Base-by-base conservation (phyloP, 495 filamentous ascomycete genomes). In the Trichoderma orchidacearum region DNA sequence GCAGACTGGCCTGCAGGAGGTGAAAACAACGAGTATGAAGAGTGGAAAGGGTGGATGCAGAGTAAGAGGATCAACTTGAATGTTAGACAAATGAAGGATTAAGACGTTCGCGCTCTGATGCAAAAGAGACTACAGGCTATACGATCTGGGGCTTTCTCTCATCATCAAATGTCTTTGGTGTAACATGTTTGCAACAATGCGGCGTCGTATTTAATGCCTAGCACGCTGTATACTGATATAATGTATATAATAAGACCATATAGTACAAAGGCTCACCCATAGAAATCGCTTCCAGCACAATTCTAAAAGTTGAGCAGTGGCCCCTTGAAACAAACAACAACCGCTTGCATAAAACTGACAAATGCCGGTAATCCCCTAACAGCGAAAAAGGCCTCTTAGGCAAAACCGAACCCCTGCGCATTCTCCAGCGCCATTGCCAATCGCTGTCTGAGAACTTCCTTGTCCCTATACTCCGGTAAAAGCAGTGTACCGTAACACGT, bases 401-500 rank as follows among this genome's bases (percentile, higher is more conserved):
- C 74, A 64, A 85, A 83, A 45, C 93, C 93, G 69, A 98, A 98
- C n/a, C 93, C 93, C 64, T 85, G 81, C n/a, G 84, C 81, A 68
- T 96, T 93, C 70, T 91, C 85, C 61, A 98, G 67, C 48, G 93
- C 93, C 74, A 88, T 80, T 30, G 73, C 73, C 59, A 98, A 70
- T 67, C 89, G 89, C 69, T 85, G 72, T 63, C 78, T 75, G 68
- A 97, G 62, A 55, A 85, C 80, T 57, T 84, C 80, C 63, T 73
- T 77, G 27, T 75, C 79, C 11, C 66, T 73, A 65, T 96, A 98
- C 70, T 91, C 86, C 8, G 93, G 93, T 52, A 98, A 66, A 58
- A 94, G 64, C 53, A 98, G 67, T 23, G 85, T 85, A 3, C 90
- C 89, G 68, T 92, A 97, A 67, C 93, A 98, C 4, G 93, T 98